Conservation (phyloP, 106 monocot genomes). For the Platanthera guangdongensis region DNA sequence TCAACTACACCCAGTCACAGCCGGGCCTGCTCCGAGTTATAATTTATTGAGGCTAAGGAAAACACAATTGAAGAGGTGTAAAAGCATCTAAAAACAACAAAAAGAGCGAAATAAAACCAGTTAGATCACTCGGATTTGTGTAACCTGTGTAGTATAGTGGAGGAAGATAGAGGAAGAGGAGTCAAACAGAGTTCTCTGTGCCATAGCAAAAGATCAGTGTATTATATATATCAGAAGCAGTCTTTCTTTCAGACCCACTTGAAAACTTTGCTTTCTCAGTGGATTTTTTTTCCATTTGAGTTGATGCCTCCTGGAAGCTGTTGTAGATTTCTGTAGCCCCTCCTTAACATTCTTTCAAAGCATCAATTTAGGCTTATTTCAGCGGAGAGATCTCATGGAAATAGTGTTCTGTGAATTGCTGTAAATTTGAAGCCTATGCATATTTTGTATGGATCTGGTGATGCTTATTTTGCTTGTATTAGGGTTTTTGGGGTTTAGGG, state of each 20-base stretch:
- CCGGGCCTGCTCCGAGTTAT: constrained; percentile 81
- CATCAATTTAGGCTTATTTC: not conserved
- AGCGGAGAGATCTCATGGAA: not conserved
- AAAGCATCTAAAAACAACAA: not conserved
- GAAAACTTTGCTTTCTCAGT: not conserved
- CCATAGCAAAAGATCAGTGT: not conserved
- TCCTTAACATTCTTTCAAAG: constrained; percentile 1
- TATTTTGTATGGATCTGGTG: not conserved
- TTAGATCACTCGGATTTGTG: not conserved
- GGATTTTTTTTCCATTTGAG: not conserved
- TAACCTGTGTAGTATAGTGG: constrained; percentile 3
- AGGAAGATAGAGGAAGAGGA: constrained; percentile 2
- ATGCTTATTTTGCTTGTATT: not conserved
- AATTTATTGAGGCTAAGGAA: constrained; percentile 28
- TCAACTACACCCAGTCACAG: constrained; percentile 56
- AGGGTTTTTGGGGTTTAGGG: not conserved
- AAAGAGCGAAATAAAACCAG: not conserved
- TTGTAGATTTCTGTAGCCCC: constrained; percentile 11
- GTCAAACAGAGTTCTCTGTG: not conserved
- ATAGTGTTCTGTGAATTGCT: not conserved
- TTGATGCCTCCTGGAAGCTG: not conserved
- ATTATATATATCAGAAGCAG: not conserved
- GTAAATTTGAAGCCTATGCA: not conserved
- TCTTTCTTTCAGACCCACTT: constrained; percentile 5
- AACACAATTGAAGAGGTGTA: not conserved